Percentiles rank a stretch among this genome's conserved stretches.
Conservation (phyloP, 2,329 filamentous ascomycete species). For the Pleochaeta shiraiana region DNA sequence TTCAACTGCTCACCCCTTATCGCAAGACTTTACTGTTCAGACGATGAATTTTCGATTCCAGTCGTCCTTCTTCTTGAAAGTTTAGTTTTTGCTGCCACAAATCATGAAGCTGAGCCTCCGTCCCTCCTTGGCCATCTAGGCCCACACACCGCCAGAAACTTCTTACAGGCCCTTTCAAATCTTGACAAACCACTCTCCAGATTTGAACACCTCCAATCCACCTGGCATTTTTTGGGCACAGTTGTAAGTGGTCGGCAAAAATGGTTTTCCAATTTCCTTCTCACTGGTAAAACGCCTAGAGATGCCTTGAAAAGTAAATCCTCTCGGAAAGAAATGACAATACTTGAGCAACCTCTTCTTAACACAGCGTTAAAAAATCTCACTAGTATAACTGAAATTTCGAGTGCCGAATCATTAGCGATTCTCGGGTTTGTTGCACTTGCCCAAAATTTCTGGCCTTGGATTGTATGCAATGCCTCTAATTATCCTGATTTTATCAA, state of each 20-base stretch:
- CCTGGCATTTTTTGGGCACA: conserved; percentile 72
- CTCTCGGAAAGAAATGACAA: conserved; percentile 24
- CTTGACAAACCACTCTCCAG: conserved; percentile 57
- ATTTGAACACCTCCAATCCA: conserved; percentile 37
- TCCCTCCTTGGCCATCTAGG: conserved; percentile 85
- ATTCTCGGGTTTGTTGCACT: conserved; percentile 73
- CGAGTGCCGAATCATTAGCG: conserved; percentile 43
- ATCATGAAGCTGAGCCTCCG: conserved; percentile 52
- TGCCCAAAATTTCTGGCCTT: conserved; percentile 88
- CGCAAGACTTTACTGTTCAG: conserved; percentile 51
- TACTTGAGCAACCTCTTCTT: conserved; percentile 34
- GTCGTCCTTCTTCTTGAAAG: conserved; percentile 50
- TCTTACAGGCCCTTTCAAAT: conserved; percentile 55
- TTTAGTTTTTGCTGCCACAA: conserved; percentile 47
- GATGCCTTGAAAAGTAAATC: conserved; percentile 39
- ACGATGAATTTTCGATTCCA: conserved; percentile 41
- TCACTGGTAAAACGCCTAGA: conserved; percentile 70
- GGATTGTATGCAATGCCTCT: conserved; percentile 65
- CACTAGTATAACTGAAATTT: conserved; percentile 38
- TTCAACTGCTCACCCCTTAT: conserved; percentile 64
- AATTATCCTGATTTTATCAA: conserved; percentile 53
- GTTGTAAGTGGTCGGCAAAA: conserved; percentile 81
- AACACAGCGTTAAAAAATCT: conserved; percentile 51
- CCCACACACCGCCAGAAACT: conserved; percentile 59
- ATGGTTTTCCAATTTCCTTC: conserved; percentile 84